phyloP scores from a whole-genome alignment of 148 eudicot species.

The Beta vulgaris region DNA sequence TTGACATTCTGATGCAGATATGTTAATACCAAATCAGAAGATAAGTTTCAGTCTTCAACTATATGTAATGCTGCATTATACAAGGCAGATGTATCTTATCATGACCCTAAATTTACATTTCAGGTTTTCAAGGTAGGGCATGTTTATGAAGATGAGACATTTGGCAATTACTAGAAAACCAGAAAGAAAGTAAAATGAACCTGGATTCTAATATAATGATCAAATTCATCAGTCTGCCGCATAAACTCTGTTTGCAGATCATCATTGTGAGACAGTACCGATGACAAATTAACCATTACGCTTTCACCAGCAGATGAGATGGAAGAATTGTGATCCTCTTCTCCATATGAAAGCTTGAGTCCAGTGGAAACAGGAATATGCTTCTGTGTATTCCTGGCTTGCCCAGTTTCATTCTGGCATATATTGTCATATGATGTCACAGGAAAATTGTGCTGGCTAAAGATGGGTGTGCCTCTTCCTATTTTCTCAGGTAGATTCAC shows the following conservation, averaged over 20 bases:
- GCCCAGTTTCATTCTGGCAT: conserved; percentile 30
- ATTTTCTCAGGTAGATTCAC: conserved; percentile 29
- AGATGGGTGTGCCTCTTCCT: conserved; percentile 20
- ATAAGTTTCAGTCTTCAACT: no score
- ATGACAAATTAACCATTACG: conserved; percentile 30
- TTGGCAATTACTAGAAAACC: background rate
- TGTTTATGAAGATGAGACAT: background rate
- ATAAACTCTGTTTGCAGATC: conserved; percentile 33
- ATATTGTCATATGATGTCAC: conserved; percentile 26
- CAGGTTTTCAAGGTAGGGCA: background rate
- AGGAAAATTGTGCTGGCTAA: conserved; percentile 36
- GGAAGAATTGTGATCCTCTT: conserved; percentile 47
- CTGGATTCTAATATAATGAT: conserved; percentile 43
- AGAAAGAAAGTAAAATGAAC: conserved; percentile 17
- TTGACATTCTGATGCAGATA: background rate
- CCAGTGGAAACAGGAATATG: conserved; percentile 48
- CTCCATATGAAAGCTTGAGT: conserved; percentile 46
- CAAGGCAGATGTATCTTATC: background rate
- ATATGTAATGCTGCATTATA: background rate
- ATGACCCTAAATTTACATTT: background rate
- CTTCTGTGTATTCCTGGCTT: conserved; percentile 25
- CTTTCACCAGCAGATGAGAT: conserved; percentile 40
- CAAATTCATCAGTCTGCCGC: conserved; percentile 40
- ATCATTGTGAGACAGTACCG: conserved; percentile 22
- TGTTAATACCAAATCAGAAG: no score